Evolutionary conservation across 176 grass and related monocot species (phyloP).

Genomic region (Triticum timopheevii): DNA sequence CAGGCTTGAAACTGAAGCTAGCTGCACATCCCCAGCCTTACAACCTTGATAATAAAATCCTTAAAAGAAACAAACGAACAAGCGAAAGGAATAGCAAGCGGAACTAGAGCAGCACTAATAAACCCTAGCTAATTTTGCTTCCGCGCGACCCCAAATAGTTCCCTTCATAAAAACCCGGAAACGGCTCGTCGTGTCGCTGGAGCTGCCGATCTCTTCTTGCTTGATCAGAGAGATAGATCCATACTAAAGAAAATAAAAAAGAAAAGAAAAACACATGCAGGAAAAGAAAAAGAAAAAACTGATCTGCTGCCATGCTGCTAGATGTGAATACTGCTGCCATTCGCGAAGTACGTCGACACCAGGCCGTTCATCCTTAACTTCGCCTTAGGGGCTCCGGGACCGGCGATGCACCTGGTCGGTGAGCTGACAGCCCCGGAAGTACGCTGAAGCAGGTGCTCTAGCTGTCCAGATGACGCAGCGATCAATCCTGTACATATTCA

Average conservation of each 20-base stretch:
- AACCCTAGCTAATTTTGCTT: slow-evolving; percentile 56
- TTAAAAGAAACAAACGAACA: slow-evolving; percentile 36
- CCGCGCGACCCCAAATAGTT: slow-evolving; percentile 27
- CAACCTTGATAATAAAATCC: slow-evolving; percentile 20
- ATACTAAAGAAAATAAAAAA: neutral
- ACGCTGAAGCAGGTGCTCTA: slow-evolving; percentile 52
- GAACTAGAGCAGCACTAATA: slow-evolving; percentile 26
- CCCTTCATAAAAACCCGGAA: slow-evolving; percentile 73
- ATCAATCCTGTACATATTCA: slow-evolving; percentile 58
- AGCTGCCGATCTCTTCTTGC: slow-evolving; percentile 40
- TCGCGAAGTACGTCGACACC: slow-evolving; percentile 38
- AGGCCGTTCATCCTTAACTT: slow-evolving; percentile 61
- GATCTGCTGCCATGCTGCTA: slow-evolving; percentile 30
- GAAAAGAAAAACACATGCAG: neutral
- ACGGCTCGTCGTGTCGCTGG: slow-evolving; percentile 40
- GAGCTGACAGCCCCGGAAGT: neutral
- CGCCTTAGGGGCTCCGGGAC: neutral
- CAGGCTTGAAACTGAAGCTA: slow-evolving; percentile 48
- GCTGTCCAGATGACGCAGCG: slow-evolving; percentile 63
- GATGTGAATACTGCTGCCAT: slow-evolving; percentile 57
- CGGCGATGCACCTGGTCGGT: neutral
- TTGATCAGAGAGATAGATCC: slow-evolving; percentile 19
- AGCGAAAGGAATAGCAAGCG: slow-evolving; percentile 35
- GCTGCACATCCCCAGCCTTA: slow-evolving; percentile 27
- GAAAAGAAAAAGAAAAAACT: neutral